Base-by-base conservation (phyloP, 2,329 filamentous ascomycete genomes). In the Aureobasidium lini region DNA sequence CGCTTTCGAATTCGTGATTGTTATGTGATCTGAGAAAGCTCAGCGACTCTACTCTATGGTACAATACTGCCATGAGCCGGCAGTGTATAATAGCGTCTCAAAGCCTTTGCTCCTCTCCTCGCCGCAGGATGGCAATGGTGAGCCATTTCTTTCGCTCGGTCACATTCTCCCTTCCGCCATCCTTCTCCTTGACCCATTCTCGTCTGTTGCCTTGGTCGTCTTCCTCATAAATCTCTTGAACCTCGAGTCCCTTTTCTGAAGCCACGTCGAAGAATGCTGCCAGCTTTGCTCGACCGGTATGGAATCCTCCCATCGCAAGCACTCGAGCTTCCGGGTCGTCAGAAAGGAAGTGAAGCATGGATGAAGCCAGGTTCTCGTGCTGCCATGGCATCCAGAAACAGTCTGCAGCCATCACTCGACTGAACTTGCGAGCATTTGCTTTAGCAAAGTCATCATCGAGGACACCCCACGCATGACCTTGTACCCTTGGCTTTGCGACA, bases 331-430 rank as follows among this genome's bases (percentile, higher is more conserved):
- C 70, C 1, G 72, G 65, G 3, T 67, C 71, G 5, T 68, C 68
- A 1, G 70, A 73, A 16, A 90, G 75, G 67, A 89, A 88, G 71
- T 84, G 82, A 5, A 77, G 71, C 67, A 89, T 82, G 28, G 85
- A 88, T 43, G 68, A 71, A 48, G 79, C 79, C 29, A 90, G 77
- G 69, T 85, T 87, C n/a, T 72, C 77, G 71, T 90, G 88, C 75
- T 90, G 81, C 75, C 80, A 81, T 1, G 83, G 81, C 84, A 90
- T 89, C 87, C 87, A 90, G 60, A 88, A 78, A 67, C 87, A 89
- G 72, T 90, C 87, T 62, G 85, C 84, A 0, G 84, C 84, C n/a
- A 89, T 72, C 42, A 90, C 76, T 60, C 84, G 80, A 47, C 83
- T 83, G 67, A 85, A 89, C 1, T 64, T 60, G 8, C 73, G 72